Conservation (phyloP, 2,329 filamentous ascomycete genomes). For the Colletotrichum falcatum region DNA sequence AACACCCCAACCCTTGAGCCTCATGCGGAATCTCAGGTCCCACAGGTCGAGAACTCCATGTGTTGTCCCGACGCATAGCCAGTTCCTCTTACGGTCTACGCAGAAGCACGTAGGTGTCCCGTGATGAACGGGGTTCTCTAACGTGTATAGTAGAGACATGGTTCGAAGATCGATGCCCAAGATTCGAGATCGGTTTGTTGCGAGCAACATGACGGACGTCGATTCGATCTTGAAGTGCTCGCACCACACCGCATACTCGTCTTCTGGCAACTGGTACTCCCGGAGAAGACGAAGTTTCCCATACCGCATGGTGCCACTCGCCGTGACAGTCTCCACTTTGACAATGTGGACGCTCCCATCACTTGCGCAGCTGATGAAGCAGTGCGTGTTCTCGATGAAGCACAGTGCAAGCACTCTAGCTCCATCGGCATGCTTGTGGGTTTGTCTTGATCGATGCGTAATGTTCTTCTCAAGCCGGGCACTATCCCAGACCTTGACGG, state of each 20-base stretch:
- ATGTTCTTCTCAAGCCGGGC: constrained; percentile 91
- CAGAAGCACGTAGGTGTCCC: constrained; percentile 93
- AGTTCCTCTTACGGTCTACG: constrained; percentile 86
- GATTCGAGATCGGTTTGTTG: constrained; percentile 87
- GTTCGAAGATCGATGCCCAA: constrained; percentile 87
- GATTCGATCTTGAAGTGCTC: constrained; percentile 90
- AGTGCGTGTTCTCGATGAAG: constrained; percentile 94
- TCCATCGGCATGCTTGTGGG: constrained; percentile 79
- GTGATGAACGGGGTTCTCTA: constrained; percentile 91
- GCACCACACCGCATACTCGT: constrained; percentile 87
- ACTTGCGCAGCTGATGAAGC: constrained; percentile 89
- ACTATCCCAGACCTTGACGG: constrained; percentile 93
- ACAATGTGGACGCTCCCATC: constrained; percentile 93
- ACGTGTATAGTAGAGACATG: constrained; percentile 83
- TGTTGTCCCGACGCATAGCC: constrained; percentile 91
- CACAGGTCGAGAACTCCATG: constrained; percentile 94
- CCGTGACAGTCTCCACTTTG: constrained; percentile 72
- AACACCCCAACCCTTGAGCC: constrained; percentile 89
- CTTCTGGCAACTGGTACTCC: constrained; percentile 80
- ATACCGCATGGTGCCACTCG: constrained; percentile 73
- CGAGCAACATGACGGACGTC: constrained; percentile 84
- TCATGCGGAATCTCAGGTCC: constrained; percentile 94
- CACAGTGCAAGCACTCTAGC: constrained; percentile 83
- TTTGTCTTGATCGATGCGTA: constrained; percentile 86
- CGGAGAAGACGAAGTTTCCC: constrained; percentile 81